Evolutionary conservation across 371 early-diverging fungal species (phyloP).

Genomic region (Mortierella sp.): DNA sequence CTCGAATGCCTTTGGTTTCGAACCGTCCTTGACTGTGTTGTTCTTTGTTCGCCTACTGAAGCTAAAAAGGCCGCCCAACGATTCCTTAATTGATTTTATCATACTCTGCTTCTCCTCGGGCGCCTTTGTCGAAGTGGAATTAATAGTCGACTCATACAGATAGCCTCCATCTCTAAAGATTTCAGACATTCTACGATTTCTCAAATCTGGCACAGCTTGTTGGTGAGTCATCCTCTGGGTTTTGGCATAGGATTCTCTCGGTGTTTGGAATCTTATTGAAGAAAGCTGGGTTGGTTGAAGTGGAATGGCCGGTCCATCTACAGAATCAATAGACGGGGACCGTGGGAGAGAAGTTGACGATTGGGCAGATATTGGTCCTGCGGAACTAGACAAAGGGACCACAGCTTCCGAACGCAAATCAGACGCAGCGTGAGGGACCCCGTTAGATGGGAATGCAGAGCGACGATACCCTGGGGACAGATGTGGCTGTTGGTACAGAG

Average conservation of each 20-base stretch:
- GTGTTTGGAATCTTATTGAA: constrained; percentile 18
- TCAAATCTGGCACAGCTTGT: constrained; percentile 25
- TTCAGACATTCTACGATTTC: constrained; percentile 54
- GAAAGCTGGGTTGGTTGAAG: constrained; percentile 44
- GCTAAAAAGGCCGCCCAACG: constrained; percentile 27
- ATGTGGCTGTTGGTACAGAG: constrained; percentile 27
- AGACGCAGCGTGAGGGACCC: background rate
- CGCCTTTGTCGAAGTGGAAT: background rate
- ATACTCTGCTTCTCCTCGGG: constrained; percentile 18
- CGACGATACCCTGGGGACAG: constrained; percentile 15
- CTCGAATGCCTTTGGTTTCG: constrained; percentile 54
- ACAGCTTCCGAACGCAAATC: constrained; percentile 31
- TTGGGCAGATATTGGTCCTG: constrained; percentile 38
- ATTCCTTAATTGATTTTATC: constrained; percentile 26
- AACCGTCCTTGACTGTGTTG: constrained; percentile 13
- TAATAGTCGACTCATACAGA: constrained; percentile 22
- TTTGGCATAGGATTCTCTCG: constrained; percentile 40
- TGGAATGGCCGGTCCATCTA: constrained; percentile 28
- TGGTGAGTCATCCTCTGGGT: constrained; percentile 51
- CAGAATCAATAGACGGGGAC: constrained; percentile 32
- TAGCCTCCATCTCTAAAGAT: constrained; percentile 50
- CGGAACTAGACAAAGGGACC: constrained; percentile 27
- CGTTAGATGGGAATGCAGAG: constrained; percentile 27
- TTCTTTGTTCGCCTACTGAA: constrained; percentile 17
- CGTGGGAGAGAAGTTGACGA: constrained; percentile 29